Conservation (phyloP, 495 filamentous ascomycete species). For the Penicillium silybi region DNA sequence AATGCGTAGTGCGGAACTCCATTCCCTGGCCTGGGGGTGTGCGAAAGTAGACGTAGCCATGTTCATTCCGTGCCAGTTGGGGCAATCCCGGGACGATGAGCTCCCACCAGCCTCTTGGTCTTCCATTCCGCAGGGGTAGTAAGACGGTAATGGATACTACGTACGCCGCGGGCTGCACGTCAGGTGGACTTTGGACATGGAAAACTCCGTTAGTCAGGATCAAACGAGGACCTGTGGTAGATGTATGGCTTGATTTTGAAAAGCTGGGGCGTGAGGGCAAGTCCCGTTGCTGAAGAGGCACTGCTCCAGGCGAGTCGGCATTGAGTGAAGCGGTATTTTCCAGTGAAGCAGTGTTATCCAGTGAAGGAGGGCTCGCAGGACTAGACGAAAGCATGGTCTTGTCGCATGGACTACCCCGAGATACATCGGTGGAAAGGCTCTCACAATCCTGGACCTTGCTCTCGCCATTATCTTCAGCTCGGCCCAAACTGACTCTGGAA, state of each 20-base stretch:
- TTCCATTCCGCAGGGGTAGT: conserved; percentile 15
- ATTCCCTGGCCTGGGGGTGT: conserved; percentile 25
- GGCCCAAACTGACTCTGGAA: not conserved
- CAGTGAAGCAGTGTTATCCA: not conserved
- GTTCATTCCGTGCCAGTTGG: conserved; percentile 14
- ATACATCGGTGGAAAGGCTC: conserved; percentile 11
- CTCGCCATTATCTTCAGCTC: not conserved
- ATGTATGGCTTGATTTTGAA: not conserved
- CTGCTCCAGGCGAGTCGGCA: not conserved
- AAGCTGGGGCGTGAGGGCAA: not conserved
- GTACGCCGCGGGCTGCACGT: conserved; percentile 15
- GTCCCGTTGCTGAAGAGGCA: not conserved
- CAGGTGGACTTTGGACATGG: conserved; percentile 13
- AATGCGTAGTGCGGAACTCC: conserved; percentile 32
- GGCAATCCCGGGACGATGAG: conserved; percentile 33
- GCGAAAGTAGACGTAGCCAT: conserved; percentile 31
- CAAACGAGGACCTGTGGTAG: conserved; percentile 14
- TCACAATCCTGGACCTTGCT: not conserved
- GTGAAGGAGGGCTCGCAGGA: not conserved
- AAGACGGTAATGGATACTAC: conserved; percentile 18
- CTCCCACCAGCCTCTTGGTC: conserved; percentile 26
- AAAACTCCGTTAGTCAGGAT: conserved; percentile 19
- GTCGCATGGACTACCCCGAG: conserved; percentile 11
- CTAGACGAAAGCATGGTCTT: not conserved
- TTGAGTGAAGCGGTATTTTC: too few relatives aligned